Evolutionary conservation across 805 yeast species (phyloP).

Genomic region (Wickerhamiella nectarea): DNA sequence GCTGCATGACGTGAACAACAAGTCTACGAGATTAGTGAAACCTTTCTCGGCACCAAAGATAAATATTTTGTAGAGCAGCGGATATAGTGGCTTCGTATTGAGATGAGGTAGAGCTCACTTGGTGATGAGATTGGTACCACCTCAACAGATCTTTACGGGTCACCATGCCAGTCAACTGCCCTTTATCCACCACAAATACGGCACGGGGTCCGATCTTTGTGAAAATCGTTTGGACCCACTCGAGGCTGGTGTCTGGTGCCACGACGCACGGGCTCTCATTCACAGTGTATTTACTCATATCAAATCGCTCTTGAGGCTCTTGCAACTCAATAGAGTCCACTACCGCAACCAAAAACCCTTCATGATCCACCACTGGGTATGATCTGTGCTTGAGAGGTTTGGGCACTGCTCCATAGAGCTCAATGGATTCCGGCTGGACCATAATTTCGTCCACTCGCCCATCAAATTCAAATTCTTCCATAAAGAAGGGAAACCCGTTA

Average conservation of each 20-base stretch:
- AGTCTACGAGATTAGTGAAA: too few species aligned
- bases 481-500: conserved; percentile 76
- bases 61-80: not conserved
- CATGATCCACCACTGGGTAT: conserved; percentile 29
- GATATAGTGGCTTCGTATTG: not conserved
- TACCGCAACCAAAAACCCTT: conserved; percentile 24
- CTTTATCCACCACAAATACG: conserved; percentile 50
- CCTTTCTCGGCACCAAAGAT: too few species aligned
- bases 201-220: conserved; percentile 67
- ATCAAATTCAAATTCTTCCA: conserved; percentile 51
- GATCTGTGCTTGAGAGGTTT: conserved; percentile 19
- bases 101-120: not conserved
- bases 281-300: conserved; percentile 11
- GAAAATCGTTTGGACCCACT: conserved; percentile 53
- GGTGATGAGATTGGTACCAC: conserved; percentile 1
- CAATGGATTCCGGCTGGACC: conserved; percentile 30
- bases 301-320: not conserved
- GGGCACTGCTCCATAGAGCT: conserved; percentile 18
- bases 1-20: not conserved
- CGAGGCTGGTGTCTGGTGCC: conserved; percentile 39
- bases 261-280: conserved; percentile 48
- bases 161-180: conserved; percentile 52
- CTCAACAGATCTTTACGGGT: conserved; percentile 73
- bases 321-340: conserved; percentile 21
- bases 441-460: conserved; percentile 45